Evolutionary conservation across 2,329 filamentous ascomycete genomes (phyloP).

Genomic region (Ascochyta lentis): DNA sequence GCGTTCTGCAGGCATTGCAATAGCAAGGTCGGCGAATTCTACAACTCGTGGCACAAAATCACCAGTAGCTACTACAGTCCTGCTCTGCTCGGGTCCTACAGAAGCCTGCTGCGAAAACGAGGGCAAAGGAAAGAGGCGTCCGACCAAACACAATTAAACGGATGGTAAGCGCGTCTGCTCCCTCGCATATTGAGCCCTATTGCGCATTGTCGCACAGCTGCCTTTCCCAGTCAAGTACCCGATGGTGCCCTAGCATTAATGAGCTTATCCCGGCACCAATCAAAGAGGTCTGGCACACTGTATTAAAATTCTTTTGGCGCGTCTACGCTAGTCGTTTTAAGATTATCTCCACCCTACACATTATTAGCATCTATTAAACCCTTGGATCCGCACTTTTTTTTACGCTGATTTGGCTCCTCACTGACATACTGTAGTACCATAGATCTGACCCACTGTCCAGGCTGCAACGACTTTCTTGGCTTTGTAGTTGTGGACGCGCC

Average conservation of each 20-base stretch:
- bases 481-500: conserved; percentile 41
- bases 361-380: conserved; percentile 48
- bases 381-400: conserved; percentile 16
- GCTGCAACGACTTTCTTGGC: conserved; percentile 25
- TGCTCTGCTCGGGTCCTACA: conserved; percentile 44
- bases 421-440: conserved; percentile 13
- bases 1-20: conserved; percentile 42
- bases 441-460: conserved; percentile 13
- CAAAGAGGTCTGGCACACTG: conserved; percentile 28
- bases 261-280: conserved; percentile 44
- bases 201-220: conserved; percentile 36
- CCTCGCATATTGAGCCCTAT: conserved; percentile 25
- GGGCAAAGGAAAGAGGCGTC: conserved; percentile 40
- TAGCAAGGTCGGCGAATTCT: conserved; percentile 43
- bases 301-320: conserved; percentile 48
- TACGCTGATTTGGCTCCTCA: conserved; percentile 3
- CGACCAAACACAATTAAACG: conserved; percentile 41
- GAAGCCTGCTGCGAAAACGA: conserved; percentile 30
- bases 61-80: conserved; percentile 47
- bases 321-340: conserved; percentile 41
- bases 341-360: conserved; percentile 48
- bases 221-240: conserved; percentile 36
- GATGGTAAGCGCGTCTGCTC: conserved; percentile 46
- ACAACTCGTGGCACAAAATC: conserved; percentile 46
- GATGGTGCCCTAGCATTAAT: conserved; percentile 40